A percentile compares a stretch with the other conserved stretches of the same genome.
Evolutionary conservation across 768 basidiomycete genomes (phyloP).

Genomic region (Leccinum broughii): DNA sequence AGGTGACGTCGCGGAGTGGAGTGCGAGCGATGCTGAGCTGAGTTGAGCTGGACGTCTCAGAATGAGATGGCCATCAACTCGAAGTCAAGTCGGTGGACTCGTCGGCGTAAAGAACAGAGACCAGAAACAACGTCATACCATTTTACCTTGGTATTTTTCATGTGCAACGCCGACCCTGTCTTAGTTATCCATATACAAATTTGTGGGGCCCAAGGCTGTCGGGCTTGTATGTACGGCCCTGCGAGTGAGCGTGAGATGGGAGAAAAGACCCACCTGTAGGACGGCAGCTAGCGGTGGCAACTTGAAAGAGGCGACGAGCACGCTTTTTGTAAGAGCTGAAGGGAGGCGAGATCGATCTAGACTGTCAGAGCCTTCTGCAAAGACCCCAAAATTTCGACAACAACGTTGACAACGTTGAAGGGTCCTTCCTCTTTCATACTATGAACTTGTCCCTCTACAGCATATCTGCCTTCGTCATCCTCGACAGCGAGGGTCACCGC

Average conservation of each 20-base stretch:
- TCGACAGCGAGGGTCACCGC: conserved; percentile 94
- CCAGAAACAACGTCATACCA: conserved; percentile 33
- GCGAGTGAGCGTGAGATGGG: conserved; percentile 16
- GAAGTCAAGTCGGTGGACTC: conserved; percentile 41
- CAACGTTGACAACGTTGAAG: not conserved
- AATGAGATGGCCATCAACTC: conserved; percentile 24
- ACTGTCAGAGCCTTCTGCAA: not conserved
- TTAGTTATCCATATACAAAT: conserved; percentile 42
- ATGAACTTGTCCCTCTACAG: conserved; percentile 88
- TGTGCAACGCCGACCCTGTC: conserved; percentile 55
- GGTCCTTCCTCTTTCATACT: conserved; percentile 22
- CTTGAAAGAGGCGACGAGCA: conserved; percentile 30
- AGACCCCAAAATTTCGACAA: no score
- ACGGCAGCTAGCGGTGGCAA: no score
- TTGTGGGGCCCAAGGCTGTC: conserved; percentile 47
- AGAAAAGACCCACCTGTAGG: conserved; percentile 40
- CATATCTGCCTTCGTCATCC: conserved; percentile 82
- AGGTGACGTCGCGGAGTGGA: conserved; percentile 12
- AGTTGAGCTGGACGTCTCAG: not conserved
- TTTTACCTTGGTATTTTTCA: conserved; percentile 33
- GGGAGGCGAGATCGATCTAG: conserved; percentile 16
- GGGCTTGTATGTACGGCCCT: conserved; percentile 22
- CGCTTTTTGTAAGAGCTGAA: conserved; percentile 20
- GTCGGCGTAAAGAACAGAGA: not conserved
- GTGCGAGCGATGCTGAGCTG: conserved; percentile 3